Conservation (phyloP, 805 yeast species). For the Kuraishia ogatae region DNA sequence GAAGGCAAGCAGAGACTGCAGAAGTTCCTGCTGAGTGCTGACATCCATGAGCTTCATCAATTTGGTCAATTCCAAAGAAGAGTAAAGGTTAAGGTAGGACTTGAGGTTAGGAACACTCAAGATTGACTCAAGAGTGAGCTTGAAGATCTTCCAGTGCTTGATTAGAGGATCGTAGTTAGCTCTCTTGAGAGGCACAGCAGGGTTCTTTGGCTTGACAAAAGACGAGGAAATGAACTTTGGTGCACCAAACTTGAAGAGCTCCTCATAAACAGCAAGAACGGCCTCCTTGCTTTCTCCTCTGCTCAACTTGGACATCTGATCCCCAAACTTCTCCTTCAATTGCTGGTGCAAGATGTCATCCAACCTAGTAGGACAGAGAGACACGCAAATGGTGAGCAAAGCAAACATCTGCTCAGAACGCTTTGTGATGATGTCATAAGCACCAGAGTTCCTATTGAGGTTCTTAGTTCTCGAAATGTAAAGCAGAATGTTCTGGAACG, state of each 20-base stretch:
- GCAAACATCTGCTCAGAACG: slow-evolving; percentile 45
- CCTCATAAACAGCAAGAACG: slow-evolving; percentile 31
- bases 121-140: slow-evolving; percentile 29
- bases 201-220: slow-evolving; percentile 21
- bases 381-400: slow-evolving; percentile 33
- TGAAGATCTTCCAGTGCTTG: slow-evolving; percentile 33
- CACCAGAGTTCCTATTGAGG: slow-evolving; percentile 28
- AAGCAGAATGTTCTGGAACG: slow-evolving; percentile 36
- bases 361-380: slow-evolving; percentile 36
- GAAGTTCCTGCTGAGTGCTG: slow-evolving; percentile 18
- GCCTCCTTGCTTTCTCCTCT: slow-evolving; percentile 30
- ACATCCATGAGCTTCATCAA: slow-evolving; percentile 24
- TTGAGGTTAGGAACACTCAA: slow-evolving; percentile 31
- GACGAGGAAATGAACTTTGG: slow-evolving; percentile 39
- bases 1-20: slow-evolving; percentile 30
- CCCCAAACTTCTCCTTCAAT: slow-evolving; percentile 38
- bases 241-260: slow-evolving; percentile 35
- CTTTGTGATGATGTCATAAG: slow-evolving; percentile 37
- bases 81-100: slow-evolving; percentile 35
- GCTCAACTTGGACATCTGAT: slow-evolving; percentile 30
- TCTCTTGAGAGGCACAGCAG: slow-evolving; percentile 9
- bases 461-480: slow-evolving; percentile 37
- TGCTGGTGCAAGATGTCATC: slow-evolving; percentile 34
- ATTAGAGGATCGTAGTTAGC: slow-evolving; percentile 29
- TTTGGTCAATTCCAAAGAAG: slow-evolving; percentile 35